Evolutionary conservation across 305 asterid genomes (phyloP), one percentile per base, ranked within the genome.

Genomic region (Nicotiana rustica): DNA sequence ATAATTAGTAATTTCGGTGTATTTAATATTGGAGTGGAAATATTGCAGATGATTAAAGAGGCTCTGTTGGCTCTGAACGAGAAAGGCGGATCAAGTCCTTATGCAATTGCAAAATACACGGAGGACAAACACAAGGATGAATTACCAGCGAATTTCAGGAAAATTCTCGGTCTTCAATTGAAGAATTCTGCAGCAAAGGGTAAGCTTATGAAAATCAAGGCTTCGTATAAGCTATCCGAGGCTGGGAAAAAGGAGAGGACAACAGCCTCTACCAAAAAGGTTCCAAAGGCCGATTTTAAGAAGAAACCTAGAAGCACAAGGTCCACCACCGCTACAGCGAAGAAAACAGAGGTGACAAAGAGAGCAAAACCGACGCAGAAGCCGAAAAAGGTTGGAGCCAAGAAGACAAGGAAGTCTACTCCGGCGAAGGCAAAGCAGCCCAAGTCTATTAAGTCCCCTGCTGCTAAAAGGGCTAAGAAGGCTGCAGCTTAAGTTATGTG

Each of bases 41-140:
- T 4, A 36, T 1, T 60, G 83, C 82, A 92, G 95, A 92, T 92
- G 97, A 92, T 92, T 33, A 92, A 91, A 86, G 97, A 89, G 78
- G 94, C 97, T 52, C 36, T 92, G 73, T 9, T 71, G 81, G 91
- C 88, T 0, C 61, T 92, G 88, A 85, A 90, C 1, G 97, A 92
- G 86, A 90, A 79, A 86, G 52, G 89, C 31, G 97, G 97, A 31
- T 92, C 95, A 12, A 92, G 95, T 82, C 95, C 94, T 1, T 66
- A 91, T 69, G 97, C 97, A 17, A 89, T 92, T 67, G 95, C 95
- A 0, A 92, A 91, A 73, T 87, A 80, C 89, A 88, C 89, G 93
- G 97, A 92, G 81, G 93, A 88, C 85, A 92, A 89, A 80, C 94
- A 90, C 77, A 89, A 88, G 57, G 82, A 88, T 0, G 95, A 82